phyloP scores from a whole-genome alignment of 2,329 filamentous ascomycete genomes.

The Geoglossum cookeanum region DNA sequence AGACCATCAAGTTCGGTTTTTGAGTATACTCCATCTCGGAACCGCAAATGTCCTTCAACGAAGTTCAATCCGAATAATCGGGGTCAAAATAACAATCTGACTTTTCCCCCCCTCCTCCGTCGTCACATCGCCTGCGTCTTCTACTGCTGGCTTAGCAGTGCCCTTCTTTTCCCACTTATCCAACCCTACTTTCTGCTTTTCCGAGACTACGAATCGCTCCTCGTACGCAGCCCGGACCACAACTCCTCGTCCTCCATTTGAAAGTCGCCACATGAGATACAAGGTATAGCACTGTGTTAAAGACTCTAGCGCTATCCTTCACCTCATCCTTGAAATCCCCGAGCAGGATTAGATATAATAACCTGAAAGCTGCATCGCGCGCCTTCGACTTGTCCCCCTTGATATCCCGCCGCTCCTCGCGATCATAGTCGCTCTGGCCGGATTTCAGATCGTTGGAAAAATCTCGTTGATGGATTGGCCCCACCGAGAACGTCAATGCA shows the following conservation, averaged over 20 bases:
- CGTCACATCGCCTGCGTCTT: conserved; percentile 6
- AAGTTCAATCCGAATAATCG: not conserved
- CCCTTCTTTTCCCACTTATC: conserved; percentile 11
- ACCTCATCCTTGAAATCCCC: conserved; percentile 10
- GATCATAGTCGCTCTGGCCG: conserved; percentile 10
- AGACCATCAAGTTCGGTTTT: no score
- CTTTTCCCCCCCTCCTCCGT: conserved; percentile 5
- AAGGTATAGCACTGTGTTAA: conserved; percentile 13
- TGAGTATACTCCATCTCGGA: no score
- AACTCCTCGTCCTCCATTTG: conserved; percentile 11
- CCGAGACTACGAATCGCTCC: conserved; percentile 11
- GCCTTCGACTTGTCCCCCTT: conserved; percentile 6
- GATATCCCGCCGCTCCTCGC: conserved; percentile 5
- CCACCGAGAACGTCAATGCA: conserved; percentile 10
- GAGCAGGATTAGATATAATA: conserved; percentile 12
- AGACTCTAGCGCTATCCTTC: conserved; percentile 11
- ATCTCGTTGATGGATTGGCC: conserved; percentile 11
- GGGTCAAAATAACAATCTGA: conserved; percentile 1
- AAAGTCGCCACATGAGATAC: conserved; percentile 14
- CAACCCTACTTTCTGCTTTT: conserved; percentile 13
- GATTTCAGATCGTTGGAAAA: conserved; percentile 12
- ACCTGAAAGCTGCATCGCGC: conserved; percentile 13
- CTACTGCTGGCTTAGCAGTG: not conserved
- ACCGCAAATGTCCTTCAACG: no score
- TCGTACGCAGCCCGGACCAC: conserved; percentile 13